Evolutionary conservation across 1,139 yeast species (phyloP).

Genomic region (Suhomyces guaymorum): DNA sequence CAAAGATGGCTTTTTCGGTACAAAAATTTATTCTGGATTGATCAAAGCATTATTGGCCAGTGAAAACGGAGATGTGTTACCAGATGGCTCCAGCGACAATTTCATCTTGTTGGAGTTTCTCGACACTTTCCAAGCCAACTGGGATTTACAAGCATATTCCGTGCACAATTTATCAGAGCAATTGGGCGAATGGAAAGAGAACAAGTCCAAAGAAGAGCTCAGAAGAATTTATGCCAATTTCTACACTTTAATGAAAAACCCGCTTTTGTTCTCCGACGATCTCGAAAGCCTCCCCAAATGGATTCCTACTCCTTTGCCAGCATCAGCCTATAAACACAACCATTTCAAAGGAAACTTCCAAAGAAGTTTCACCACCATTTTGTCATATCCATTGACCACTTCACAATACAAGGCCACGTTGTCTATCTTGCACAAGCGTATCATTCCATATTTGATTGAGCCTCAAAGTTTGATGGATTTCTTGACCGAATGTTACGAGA

Average conservation of each 20-base stretch:
- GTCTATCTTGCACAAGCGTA: conserved; percentile 73
- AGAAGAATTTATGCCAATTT: conserved; percentile 39
- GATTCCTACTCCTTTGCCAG: conserved; percentile 49
- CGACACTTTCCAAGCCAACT: conserved; percentile 51
- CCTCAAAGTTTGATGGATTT: conserved; percentile 92
- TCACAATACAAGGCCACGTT: conserved; percentile 71
- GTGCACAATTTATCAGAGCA: conserved; percentile 38
- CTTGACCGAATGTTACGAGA: conserved; percentile 78
- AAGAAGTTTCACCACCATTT: conserved; percentile 59
- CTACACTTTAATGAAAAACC: conserved; percentile 38
- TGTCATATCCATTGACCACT: conserved; percentile 50
- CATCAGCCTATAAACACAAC: conserved; percentile 53
- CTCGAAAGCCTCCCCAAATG: conserved; percentile 37
- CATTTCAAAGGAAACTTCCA: conserved; percentile 70
- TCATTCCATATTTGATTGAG: conserved; percentile 76
- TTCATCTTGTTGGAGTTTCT: conserved; percentile 61
- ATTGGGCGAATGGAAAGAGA: conserved; percentile 25
- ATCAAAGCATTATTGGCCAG: conserved; percentile 46
- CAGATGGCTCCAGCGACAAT: conserved; percentile 53
- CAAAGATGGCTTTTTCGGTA: conserved; percentile 62
- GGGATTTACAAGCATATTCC: conserved; percentile 71
- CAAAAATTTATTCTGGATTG: conserved; percentile 51
- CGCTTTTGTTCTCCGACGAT: conserved; percentile 25
- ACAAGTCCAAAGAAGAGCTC: conserved; percentile 20
- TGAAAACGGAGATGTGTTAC: conserved; percentile 35